Evolutionary conservation across 225 moss, liverwort and hornwort species (phyloP), one percentile per base, ranked within the genome.

Genomic region (Sphagnum contortum): DNA sequence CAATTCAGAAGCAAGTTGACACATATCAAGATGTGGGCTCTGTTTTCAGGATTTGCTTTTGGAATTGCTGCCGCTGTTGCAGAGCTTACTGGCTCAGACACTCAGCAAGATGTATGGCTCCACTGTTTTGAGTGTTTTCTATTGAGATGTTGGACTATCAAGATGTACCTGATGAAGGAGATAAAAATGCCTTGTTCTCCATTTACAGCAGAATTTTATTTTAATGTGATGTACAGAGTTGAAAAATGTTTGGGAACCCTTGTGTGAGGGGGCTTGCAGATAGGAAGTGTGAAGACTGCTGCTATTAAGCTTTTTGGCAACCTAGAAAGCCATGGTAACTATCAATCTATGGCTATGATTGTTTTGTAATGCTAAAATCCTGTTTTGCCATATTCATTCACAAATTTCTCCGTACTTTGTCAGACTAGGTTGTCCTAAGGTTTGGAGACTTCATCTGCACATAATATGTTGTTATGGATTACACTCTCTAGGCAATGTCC

Each of bases 281-380:
- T 80, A 3, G 59, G 50, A 47, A 59, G 50, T 10, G 59, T 81
- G 5, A 71, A 74, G 66, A 49, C 61, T 56, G 77, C 81, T 2
- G 77, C 70, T 62, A 29, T 51, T 5, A 77, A 74, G 70, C 73
- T 81, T 46, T 71, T 81, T 6, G 81, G 76, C 2, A 74, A 71
- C 48, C 68, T 73, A 47, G 77, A 74, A 66, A 69, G 51, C 2
- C 68, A 81, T 51, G 78, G 78, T 78, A 48, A 74, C 73, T 4
- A 6, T 4, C 29, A 48, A 6, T 63, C 29, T 6, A 63, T 11
- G 4, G 44, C 47, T 1, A 44, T 48, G 5, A 4, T 7, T 11
- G 11, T 44, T 8, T 63, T 48, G 7, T 12, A 44, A 6, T 29
- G 59, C 6, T 9, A 6, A 11, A 45, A 29, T 29, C 29, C 29